Evolutionary conservation across 2,329 filamentous ascomycete genomes (phyloP).

Genomic region (Aspergillus niger): DNA sequence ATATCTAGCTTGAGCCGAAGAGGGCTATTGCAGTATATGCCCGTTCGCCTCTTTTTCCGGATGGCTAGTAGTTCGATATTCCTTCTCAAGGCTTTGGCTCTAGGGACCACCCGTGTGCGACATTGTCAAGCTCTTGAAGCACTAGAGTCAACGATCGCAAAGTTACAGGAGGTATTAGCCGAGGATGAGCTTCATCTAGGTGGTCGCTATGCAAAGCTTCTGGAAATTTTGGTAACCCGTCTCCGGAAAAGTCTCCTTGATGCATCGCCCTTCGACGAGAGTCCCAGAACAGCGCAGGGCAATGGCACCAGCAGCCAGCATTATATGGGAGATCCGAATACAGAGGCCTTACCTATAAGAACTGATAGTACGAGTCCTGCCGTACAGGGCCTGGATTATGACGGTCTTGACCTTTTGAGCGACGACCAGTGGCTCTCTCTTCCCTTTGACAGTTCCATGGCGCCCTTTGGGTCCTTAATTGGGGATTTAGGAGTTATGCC

Average conservation of each 20-base stretch:
- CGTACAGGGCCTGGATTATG: too few species aligned
- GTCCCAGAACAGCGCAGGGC: not conserved
- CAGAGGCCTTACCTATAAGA: not conserved
- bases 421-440: not conserved
- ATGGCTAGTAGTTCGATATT: conserved; percentile 55
- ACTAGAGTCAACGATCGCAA: not conserved
- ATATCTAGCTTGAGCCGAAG: conserved; percentile 45
- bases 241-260: not conserved
- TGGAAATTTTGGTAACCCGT: not conserved
- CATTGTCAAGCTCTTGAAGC: not conserved
- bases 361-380: not conserved
- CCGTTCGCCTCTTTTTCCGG: conserved; percentile 52
- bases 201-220: not conserved
- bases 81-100: conserved; percentile 47
- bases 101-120: conserved; percentile 29
- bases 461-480: not conserved
- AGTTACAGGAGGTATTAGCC: not conserved
- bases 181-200: not conserved
- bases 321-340: not conserved
- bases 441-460: not conserved
- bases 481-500: not conserved
- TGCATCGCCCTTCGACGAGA: not conserved
- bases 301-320: not conserved
- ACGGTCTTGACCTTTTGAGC: not conserved
- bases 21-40: conserved; percentile 37